Evolutionary conservation across 331 rosid genomes (phyloP).

Genomic region (Malus hybrid): DNA sequence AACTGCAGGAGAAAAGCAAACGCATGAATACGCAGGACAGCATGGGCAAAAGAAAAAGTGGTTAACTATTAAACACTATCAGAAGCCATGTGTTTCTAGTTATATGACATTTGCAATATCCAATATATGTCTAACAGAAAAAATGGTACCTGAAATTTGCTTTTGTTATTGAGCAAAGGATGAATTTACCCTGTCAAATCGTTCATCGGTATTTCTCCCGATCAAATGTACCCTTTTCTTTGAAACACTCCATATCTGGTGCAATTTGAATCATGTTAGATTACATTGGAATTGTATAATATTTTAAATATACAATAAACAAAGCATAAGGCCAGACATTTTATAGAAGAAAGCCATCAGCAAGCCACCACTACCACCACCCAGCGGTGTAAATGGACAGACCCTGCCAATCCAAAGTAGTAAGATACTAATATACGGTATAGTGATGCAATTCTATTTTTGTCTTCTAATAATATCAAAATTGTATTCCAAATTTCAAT

Average conservation of each 20-base stretch:
- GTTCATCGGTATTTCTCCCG: slow-evolving; percentile 29
- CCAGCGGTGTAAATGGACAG: not conserved
- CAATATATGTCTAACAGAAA: not conserved
- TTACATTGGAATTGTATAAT: not conserved
- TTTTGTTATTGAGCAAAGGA: not conserved
- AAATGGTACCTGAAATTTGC: not conserved
- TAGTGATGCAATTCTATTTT: not conserved
- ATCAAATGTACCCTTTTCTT: slow-evolving; percentile 14
- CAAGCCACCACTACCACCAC: not conserved
- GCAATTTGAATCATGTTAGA: not conserved
- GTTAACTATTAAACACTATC: not conserved
- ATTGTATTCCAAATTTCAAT: not conserved
- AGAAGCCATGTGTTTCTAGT: not conserved
- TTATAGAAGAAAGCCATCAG: too few species aligned
- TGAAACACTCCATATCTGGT: slow-evolving; percentile 21
- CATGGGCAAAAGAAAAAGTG: not conserved
- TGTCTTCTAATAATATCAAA: too few species aligned
- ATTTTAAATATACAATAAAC: not conserved
- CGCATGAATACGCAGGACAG: not conserved
- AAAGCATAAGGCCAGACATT: too few species aligned
- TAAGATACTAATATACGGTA: not conserved
- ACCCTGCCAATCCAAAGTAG: not conserved
- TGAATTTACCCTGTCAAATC: slow-evolving; percentile 23
- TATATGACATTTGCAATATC: not conserved
- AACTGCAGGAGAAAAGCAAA: slow-evolving; percentile 11